Base-by-base conservation (phyloP, 2,329 filamentous ascomycete genomes). In the Botrytis fragariae region DNA sequence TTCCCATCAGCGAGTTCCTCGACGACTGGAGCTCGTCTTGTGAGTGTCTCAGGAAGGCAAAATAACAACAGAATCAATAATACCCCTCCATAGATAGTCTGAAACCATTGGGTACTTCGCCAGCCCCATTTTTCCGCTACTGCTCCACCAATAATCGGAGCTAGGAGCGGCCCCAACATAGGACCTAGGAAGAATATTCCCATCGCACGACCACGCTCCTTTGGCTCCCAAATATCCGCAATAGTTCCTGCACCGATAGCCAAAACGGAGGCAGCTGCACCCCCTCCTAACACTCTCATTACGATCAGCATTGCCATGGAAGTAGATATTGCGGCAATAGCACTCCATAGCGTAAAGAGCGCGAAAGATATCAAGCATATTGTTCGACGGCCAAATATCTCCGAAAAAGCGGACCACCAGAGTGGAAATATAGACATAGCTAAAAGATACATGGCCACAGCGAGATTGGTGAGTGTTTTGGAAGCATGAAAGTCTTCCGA, bases 161-260 rank as follows among this genome's bases (percentile, higher is more conserved):
- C 90, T 9, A 95, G 81, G 22, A 96, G 82, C 0, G 93, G 93
- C 0, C 93, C 93, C 67, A 90, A 87, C 14, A 96, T 82, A 0
- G 93, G 93, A 0, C 93, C 93, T 0, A 96, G 86, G 78, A 95
- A 96, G 82, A 95, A 96, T 59, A 93, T 86, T 3, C 92, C 89
- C 93, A 96, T 96, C n/a, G 93, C 93, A 25, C 84, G 85, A 4
- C 93, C 93, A 68, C 93, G 85, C 80, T 95, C 91, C 67, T 84
- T 86, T 0, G 89, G 82, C 76, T 93, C 91, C 91, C 93, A 97
- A 20, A 95, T 86, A 80, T 96, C 93, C 62, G 93, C 90, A 73
- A 96, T 93, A 4, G 93, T 95, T 9, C 93, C 93, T 2, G 93
- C 93, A 7, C 93, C 93, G 12, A 96, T 93, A 12, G 93, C 91